Conservation (phyloP, 352 stramenopile genomes). For the Globisporangium apiculatum region DNA sequence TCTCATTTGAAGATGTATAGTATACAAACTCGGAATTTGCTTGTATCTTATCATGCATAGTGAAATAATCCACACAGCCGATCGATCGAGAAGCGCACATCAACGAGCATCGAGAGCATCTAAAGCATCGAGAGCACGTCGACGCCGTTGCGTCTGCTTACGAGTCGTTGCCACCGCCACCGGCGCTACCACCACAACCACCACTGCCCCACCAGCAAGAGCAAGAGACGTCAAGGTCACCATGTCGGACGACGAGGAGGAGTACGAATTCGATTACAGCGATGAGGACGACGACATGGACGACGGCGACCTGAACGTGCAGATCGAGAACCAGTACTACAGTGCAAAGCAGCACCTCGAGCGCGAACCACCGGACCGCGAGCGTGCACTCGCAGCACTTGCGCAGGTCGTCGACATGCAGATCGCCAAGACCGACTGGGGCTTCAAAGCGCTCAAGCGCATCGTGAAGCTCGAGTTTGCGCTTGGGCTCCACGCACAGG, state of each 20-base stretch:
- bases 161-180: too few species aligned
- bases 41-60: too few species aligned
- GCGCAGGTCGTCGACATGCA: slow-evolving; percentile 51
- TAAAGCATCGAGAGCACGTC: too few species aligned
- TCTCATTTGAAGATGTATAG: too few species aligned
- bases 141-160: too few species aligned
- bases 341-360: slow-evolving; percentile 82
- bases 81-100: too few species aligned
- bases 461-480: slow-evolving; percentile 91
- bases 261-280: slow-evolving; percentile 92
- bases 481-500: slow-evolving; percentile 51
- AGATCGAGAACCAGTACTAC: slow-evolving; percentile 94
- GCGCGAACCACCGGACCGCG: slow-evolving; percentile 29
- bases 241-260: slow-evolving; percentile 72
- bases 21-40: too few species aligned
- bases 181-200: too few species aligned
- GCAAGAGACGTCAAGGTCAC: neutral
- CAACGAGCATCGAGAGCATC: too few species aligned
- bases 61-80: too few species aligned
- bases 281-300: slow-evolving; percentile 90
- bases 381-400: slow-evolving; percentile 39
- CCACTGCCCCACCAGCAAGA: neutral
- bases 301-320: slow-evolving; percentile 77
- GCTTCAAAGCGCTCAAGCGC: slow-evolving; percentile 94
- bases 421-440: slow-evolving; percentile 72